Evolutionary conservation across 306 rosid species (phyloP), one percentile per base, ranked within the genome.

Genomic region (Corylus heterophylla): DNA sequence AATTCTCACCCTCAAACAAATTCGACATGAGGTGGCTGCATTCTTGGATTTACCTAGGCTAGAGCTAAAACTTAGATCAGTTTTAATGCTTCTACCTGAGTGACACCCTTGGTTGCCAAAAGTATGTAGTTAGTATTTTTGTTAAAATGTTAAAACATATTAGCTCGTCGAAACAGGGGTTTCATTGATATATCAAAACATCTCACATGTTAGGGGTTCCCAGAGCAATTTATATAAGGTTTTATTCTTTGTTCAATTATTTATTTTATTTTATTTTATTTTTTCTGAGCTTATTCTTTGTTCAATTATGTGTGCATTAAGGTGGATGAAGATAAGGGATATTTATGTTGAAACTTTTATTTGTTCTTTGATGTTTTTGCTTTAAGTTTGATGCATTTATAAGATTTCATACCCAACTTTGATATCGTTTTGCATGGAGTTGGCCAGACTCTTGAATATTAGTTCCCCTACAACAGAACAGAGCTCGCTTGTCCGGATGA

Each of bases 381-480:
- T 42, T 42, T 42, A 42, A 42, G 45, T 42, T 42, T 44, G 47
- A 16, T 58, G n/a, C 59, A 49, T 37, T 62, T 72, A 18, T 31
- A 16, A 44, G 73, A 63, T 29, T 45, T 54, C 64, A 71, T 42
- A 42, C 7, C 45, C 45, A 6, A 42, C 45, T 42, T 6, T 42
- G 8, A 42, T 5, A 42, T 42, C 6, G 45, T 42, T 42, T 39
- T 42, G 45, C 7, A 5, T 42, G 45, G 45, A 42, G 16, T 25
- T 61, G 42, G 35, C 50, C 20, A 8, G 45, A 39, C 45, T 42
- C 4, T 5, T 58, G 35, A 49, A 12, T 49, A 39, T 4, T 20
- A 39, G n/a, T 69, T 81, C 20, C 27, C 78, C 45, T 37, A 29
- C 68, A 67, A 50, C 37, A 78, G 59, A 74, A 42, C 45, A 42